Percentiles rank a stretch among this genome's conserved stretches.
phyloP scores from a whole-genome alignment of 2,329 filamentous ascomycete genomes.

The Sarocladiaceae sp. region DNA sequence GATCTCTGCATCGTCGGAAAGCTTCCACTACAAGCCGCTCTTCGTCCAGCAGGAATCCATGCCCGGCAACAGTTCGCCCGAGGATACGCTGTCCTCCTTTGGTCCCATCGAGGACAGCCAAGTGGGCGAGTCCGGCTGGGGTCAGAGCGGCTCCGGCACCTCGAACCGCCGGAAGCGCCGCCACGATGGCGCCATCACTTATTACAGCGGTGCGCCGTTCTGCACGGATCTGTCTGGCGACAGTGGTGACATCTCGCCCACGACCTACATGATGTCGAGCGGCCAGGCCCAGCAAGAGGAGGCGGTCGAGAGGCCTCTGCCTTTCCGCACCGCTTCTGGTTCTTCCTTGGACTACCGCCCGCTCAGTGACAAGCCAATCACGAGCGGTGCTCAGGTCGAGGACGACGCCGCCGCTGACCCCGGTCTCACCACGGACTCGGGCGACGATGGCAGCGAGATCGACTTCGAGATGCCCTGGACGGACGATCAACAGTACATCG shows the following conservation, averaged over 20 bases:
- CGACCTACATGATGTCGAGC: constrained; percentile 45
- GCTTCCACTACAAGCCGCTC: constrained; percentile 61
- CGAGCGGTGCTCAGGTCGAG: constrained; percentile 19
- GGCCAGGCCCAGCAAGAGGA: constrained; percentile 29
- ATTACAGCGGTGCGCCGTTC: constrained; percentile 76
- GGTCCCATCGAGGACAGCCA: constrained; percentile 45
- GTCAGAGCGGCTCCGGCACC: constrained; percentile 42
- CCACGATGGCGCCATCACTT: constrained; percentile 73
- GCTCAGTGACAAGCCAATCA: constrained; percentile 33
- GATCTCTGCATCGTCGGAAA: constrained; percentile 35
- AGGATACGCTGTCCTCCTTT: constrained; percentile 46
- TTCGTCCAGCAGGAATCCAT: constrained; percentile 49
- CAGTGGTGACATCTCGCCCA: constrained; percentile 41
- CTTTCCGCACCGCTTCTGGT: constrained; percentile 44
- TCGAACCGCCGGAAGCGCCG: constrained; percentile 48
- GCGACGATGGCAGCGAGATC: constrained; percentile 31
- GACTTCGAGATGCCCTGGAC: constrained; percentile 46
- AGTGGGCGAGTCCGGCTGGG: constrained; percentile 41
- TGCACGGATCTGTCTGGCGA: constrained; percentile 77
- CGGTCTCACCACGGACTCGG: constrained; percentile 29
- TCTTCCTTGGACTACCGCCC: constrained; percentile 46
- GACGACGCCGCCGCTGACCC: constrained; percentile 20
- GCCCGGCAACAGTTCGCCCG: constrained; percentile 41
- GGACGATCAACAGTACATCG: constrained; percentile 32
- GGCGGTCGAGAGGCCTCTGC: constrained; percentile 20